These are phyloP conservation scores for Hibiscus mutabilis DNA, from an alignment of 345 rosid genomes.

Conservation along the genomic window DNA sequence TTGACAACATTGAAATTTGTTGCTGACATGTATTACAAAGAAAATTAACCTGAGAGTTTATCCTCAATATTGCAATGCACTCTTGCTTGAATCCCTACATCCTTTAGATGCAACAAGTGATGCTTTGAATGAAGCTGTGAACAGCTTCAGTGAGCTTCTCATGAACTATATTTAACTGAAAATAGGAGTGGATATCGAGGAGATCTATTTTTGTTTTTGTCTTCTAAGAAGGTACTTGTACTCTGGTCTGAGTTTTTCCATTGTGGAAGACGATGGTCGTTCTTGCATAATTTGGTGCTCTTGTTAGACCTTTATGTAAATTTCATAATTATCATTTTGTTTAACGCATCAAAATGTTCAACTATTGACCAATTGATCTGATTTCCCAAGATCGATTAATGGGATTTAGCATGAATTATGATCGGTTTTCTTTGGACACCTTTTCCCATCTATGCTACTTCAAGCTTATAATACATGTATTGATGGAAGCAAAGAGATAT, in stretches of 20 bases:
- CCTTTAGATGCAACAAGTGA: conserved; percentile 28
- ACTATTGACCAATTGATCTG: background rate
- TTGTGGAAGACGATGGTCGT: background rate
- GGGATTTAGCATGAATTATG: background rate
- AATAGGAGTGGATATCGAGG: conserved; percentile 71
- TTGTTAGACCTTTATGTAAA: background rate
- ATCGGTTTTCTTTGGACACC: background rate
- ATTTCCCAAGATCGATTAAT: background rate
- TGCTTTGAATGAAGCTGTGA: conserved; percentile 42
- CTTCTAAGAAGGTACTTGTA: conserved; percentile 54
- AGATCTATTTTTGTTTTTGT: conserved; percentile 66
- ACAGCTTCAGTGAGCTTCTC: conserved; percentile 50
- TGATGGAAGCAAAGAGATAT: background rate
- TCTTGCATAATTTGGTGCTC: background rate
- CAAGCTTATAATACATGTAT: background rate
- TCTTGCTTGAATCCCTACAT: conserved; percentile 26
- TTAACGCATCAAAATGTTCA: background rate
- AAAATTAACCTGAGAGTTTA: conserved; percentile 39
- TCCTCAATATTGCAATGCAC: conserved; percentile 49
- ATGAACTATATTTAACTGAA: conserved; percentile 59
- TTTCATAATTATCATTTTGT: background rate
- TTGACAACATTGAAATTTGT: conserved; percentile 34
- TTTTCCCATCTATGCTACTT: conserved; percentile 1
- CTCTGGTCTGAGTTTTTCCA: background rate
- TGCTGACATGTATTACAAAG: conserved; percentile 50